Evolutionary conservation across 768 basidiomycete genomes (phyloP).

Genomic region (Vishniacozyma victoriae): DNA sequence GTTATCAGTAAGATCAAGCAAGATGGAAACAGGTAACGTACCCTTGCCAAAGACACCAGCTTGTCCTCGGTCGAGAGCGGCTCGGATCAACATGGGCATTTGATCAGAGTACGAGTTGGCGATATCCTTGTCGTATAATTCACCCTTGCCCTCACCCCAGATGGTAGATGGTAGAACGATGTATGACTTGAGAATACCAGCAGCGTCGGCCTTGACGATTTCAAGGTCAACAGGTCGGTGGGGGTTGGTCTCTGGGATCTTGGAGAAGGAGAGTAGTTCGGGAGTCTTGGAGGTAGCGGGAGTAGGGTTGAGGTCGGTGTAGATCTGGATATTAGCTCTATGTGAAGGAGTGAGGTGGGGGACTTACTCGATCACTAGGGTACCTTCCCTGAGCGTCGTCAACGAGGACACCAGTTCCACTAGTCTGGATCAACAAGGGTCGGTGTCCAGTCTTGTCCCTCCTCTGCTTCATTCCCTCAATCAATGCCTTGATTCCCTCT

Average conservation of each 20-base stretch:
- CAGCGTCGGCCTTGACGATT: slow-evolving; percentile 37
- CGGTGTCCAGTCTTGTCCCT: slow-evolving; percentile 42
- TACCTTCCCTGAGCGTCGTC: slow-evolving; percentile 38
- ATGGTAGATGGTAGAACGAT: slow-evolving; percentile 46
- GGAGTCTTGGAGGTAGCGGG: slow-evolving; percentile 23
- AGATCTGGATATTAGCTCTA: slow-evolving; percentile 24
- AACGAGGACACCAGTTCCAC: slow-evolving; percentile 37
- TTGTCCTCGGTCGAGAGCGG: slow-evolving; percentile 32
- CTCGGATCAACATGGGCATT: slow-evolving; percentile 37
- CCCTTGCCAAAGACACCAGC: slow-evolving; percentile 44
- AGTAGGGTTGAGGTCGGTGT: slow-evolving; percentile 41
- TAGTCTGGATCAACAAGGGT: slow-evolving; percentile 41
- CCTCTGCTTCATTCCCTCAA: slow-evolving; percentile 36
- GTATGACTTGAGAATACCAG: slow-evolving; percentile 34
- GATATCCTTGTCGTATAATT: slow-evolving; percentile 35
- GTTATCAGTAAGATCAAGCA: slow-evolving; percentile 1
- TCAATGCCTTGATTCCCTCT: slow-evolving; percentile 29
- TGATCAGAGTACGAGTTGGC: slow-evolving; percentile 39
- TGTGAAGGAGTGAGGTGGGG: not conserved
- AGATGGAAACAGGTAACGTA: slow-evolving; percentile 1
- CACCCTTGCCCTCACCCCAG: slow-evolving; percentile 34
- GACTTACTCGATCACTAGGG: slow-evolving; percentile 30
- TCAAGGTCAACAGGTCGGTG: slow-evolving; percentile 43
- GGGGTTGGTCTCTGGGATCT: slow-evolving; percentile 27
- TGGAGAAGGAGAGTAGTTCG: slow-evolving; percentile 33